Conservation (phyloP, 1,284 basidiomycete genomes). For the Pseudozyma thailandica region DNA sequence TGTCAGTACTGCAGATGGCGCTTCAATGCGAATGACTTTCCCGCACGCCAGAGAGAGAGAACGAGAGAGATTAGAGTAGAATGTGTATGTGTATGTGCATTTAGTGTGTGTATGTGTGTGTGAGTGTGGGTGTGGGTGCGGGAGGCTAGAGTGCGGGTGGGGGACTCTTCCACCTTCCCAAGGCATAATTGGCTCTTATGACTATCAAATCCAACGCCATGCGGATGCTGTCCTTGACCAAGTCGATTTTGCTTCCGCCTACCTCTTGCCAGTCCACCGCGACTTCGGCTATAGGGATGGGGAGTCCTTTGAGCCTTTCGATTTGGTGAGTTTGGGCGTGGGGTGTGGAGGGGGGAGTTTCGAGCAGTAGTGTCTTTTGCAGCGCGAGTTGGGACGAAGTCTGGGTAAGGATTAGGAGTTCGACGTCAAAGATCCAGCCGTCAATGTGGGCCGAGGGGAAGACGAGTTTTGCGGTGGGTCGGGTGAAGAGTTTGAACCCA, state of each 20-base stretch:
- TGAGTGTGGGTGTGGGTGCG: not conserved
- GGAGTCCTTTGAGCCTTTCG: slow-evolving; percentile 70
- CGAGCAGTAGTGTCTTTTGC: not conserved
- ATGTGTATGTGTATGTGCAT: not conserved
- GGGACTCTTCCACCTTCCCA: slow-evolving; percentile 73
- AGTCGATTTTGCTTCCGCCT: slow-evolving; percentile 86
- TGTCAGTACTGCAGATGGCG: not conserved
- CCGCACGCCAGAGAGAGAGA: too few species aligned
- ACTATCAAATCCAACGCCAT: slow-evolving; percentile 89
- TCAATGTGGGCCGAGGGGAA: slow-evolving; percentile 74
- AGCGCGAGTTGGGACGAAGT: slow-evolving; percentile 38
- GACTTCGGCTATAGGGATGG: slow-evolving; percentile 82
- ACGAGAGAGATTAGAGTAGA: too few species aligned
- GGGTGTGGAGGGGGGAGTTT: not conserved
- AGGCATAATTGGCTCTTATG: slow-evolving; percentile 80
- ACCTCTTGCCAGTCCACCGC: slow-evolving; percentile 92
- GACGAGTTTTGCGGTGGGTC: slow-evolving; percentile 79
- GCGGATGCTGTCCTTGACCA: slow-evolving; percentile 82
- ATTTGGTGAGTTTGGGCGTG: not conserved
- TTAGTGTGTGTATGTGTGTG: not conserved
- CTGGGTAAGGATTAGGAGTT: slow-evolving; percentile 84
- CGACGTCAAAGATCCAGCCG: slow-evolving; percentile 92
- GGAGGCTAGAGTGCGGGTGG: slow-evolving; percentile 12
- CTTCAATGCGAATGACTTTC: too few species aligned
- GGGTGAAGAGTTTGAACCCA: slow-evolving; percentile 87